Conservation (phyloP, 192 early-diverging fungal species). For the Coemansia sp. region DNA sequence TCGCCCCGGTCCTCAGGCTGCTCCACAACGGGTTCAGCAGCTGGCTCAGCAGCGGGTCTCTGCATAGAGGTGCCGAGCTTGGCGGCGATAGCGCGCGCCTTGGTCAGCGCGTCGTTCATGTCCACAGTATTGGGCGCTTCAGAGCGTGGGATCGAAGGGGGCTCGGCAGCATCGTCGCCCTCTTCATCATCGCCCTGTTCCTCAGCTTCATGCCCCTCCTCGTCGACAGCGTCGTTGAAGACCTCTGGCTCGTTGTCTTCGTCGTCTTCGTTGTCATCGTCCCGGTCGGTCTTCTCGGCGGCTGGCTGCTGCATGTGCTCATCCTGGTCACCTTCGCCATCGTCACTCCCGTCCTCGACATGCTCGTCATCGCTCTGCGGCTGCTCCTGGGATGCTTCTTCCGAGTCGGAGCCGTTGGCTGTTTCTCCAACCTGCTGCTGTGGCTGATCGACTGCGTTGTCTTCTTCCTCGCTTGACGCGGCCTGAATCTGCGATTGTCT, state of each 20-base stretch:
- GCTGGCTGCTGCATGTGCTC: not conserved
- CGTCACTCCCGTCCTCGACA: not conserved
- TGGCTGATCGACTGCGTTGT: not conserved
- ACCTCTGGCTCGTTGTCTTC: constrained; percentile 6
- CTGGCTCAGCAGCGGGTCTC: constrained; percentile 13
- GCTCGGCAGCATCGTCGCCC: not conserved
- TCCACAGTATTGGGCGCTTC: constrained; percentile 36
- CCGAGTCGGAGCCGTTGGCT: not conserved
- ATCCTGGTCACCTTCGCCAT: not conserved
- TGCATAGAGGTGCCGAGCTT: constrained; percentile 49
- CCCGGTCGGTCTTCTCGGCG: not conserved
- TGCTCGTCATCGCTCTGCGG: not conserved
- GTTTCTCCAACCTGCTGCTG: not conserved
- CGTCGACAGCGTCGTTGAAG: not conserved
- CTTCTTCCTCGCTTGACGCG: constrained; percentile 1
- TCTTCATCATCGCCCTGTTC: not conserved
- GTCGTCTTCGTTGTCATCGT: constrained; percentile 1
- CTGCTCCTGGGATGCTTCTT: not conserved
- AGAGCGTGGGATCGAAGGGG: not conserved
- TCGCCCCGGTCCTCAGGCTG: not conserved
- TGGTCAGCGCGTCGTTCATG: constrained; percentile 69
- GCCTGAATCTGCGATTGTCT: not conserved
- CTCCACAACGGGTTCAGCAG: not conserved
- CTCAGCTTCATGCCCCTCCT: not conserved
- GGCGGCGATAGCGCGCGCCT: constrained; percentile 79